Percentiles rank a stretch among this genome's conserved stretches.
Evolutionary conservation across 768 basidiomycete species (phyloP).

Genomic region (Baorangia bicolor): DNA sequence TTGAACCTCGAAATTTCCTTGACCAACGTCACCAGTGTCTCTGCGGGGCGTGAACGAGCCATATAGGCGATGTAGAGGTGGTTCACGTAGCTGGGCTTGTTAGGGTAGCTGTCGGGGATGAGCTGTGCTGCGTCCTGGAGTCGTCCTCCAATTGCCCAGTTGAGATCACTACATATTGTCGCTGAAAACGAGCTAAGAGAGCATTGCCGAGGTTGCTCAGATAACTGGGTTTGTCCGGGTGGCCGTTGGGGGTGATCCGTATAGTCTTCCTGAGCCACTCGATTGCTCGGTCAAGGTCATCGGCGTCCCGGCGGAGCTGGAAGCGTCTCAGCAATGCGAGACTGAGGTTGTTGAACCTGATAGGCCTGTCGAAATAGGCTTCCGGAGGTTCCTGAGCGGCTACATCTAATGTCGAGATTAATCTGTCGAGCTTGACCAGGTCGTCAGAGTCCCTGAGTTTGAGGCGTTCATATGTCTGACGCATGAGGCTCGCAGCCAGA

Average conservation of each 20-base stretch:
- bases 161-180: neutral
- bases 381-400: neutral
- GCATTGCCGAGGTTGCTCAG: neutral
- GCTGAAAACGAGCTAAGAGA: neutral
- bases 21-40: too few species aligned
- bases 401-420: neutral
- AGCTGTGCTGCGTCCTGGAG: too few species aligned
- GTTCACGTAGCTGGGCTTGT: too few species aligned
- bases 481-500: neutral
- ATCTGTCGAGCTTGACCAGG: neutral
- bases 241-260: neutral
- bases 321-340: constrained; percentile 1
- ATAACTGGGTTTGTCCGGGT: neutral
- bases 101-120: too few species aligned
- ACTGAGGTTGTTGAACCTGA: neutral
- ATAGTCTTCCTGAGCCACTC: neutral
- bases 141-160: neutral
- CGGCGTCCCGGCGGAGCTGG: neutral
- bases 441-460: neutral
- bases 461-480: neutral
- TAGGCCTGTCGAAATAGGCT: neutral
- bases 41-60: too few species aligned
- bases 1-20: too few species aligned
- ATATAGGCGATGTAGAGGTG: too few species aligned
- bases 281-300: neutral